Conservation (phyloP, 768 basidiomycete species). For the Suillus ampliporus region DNA sequence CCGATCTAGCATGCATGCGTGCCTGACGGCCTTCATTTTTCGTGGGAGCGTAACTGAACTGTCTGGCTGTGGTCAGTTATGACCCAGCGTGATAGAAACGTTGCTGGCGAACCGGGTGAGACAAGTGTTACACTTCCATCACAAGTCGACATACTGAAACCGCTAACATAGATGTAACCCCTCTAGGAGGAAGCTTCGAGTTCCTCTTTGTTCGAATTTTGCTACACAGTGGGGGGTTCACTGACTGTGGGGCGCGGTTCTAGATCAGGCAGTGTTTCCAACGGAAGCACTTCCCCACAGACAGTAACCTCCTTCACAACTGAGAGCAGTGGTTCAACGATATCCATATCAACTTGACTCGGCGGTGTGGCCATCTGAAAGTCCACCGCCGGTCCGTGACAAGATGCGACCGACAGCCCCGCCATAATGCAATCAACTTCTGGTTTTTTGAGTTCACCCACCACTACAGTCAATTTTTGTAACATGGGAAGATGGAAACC, state of each 20-base stretch:
- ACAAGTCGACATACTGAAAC: background rate
- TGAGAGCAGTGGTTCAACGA: background rate
- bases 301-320: background rate
- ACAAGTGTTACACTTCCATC: background rate
- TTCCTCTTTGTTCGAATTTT: background rate
- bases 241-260: background rate
- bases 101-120: too few species aligned
- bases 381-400: background rate
- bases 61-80: too few species aligned
- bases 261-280: background rate
- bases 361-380: background rate
- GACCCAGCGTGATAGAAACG: too few species aligned
- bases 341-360: background rate
- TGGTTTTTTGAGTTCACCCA: background rate
- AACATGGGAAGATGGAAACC: background rate
- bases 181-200: background rate
- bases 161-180: background rate
- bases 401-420: background rate
- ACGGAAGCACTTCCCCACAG: background rate
- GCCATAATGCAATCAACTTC: background rate
- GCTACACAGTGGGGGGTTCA: background rate
- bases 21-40: too few species aligned
- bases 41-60: too few species aligned
- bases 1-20: too few species aligned
- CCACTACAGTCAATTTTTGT: background rate